phyloP scores from a whole-genome alignment of 2,329 filamentous ascomycete species.

The Xylariaceae sp. region DNA sequence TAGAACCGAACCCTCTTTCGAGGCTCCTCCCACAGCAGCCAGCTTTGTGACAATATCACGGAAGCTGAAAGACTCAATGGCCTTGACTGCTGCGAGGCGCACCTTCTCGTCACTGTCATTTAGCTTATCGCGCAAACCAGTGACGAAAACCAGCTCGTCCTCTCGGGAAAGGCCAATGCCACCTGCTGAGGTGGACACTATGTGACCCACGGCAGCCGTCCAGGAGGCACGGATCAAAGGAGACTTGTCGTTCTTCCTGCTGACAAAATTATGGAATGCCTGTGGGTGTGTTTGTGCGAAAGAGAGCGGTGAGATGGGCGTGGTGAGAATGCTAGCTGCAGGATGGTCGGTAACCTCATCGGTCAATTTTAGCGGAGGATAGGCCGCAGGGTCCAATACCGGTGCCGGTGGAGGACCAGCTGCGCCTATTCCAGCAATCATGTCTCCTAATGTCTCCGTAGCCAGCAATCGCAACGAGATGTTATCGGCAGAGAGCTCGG shows the following conservation, averaged over 20 bases:
- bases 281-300: slow-evolving; percentile 78
- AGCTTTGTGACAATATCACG: slow-evolving; percentile 78
- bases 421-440: slow-evolving; percentile 89
- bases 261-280: slow-evolving; percentile 80
- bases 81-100: slow-evolving; percentile 80
- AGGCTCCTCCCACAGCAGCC: slow-evolving; percentile 69
- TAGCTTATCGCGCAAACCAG: slow-evolving; percentile 73
- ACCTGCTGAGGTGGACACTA: slow-evolving; percentile 86
- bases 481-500: slow-evolving; percentile 87
- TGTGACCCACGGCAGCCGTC: slow-evolving; percentile 79
- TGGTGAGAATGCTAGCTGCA: slow-evolving; percentile 65
- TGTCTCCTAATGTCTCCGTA: slow-evolving; percentile 91
- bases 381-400: slow-evolving; percentile 73
- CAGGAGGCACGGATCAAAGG: slow-evolving; percentile 78
- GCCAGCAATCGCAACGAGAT: slow-evolving; percentile 80
- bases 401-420: slow-evolving; percentile 75
- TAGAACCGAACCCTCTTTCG: slow-evolving; percentile 73
- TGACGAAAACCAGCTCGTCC: slow-evolving; percentile 73
- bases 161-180: slow-evolving; percentile 81
- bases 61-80: slow-evolving; percentile 76
- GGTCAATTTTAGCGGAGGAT: slow-evolving; percentile 68
- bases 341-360: slow-evolving; percentile 51
- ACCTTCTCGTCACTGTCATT: slow-evolving; percentile 89
- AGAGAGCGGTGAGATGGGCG: slow-evolving; percentile 80
- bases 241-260: slow-evolving; percentile 82